These are phyloP conservation scores for Trametes cubensis DNA, from an alignment of 768 basidiomycete species.

Conservation along the genomic window DNA sequence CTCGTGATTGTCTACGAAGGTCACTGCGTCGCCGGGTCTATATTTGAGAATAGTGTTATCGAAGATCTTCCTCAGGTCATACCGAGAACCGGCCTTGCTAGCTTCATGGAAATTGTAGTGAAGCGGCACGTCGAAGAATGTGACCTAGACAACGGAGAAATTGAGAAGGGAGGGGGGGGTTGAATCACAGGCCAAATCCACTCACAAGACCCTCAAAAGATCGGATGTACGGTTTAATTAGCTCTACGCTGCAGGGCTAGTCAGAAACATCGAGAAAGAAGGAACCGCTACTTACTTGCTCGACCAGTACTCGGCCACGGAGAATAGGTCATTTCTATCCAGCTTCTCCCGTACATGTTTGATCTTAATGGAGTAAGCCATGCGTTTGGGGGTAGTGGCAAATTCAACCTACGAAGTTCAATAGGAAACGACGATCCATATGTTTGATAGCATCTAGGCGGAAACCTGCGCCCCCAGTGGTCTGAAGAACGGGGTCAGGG, in stretches of 20 bases:
- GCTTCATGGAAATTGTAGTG: conserved; percentile 84
- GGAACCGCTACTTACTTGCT: conserved; percentile 49
- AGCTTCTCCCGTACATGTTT: conserved; percentile 49
- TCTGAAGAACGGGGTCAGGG: conserved; percentile 42
- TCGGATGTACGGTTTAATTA: conserved; percentile 59
- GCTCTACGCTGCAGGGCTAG: conserved; percentile 42
- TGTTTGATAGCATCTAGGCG: conserved; percentile 93
- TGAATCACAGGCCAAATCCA: neutral
- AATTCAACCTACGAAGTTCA: conserved; percentile 58
- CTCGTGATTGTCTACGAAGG: conserved; percentile 92
- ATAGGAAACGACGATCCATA: conserved; percentile 70
- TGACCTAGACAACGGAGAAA: conserved; percentile 49
- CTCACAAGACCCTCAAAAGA: conserved; percentile 67
- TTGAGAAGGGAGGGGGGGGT: neutral
- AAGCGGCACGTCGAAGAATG: conserved; percentile 91
- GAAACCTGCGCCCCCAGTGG: conserved; percentile 72
- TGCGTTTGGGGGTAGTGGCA: neutral
- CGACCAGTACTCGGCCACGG: conserved; percentile 83
- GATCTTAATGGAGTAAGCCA: conserved; percentile 32
- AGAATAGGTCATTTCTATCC: conserved; percentile 58
- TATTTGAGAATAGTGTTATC: conserved; percentile 66
- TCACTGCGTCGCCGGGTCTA: conserved; percentile 81
- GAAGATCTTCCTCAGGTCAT: conserved; percentile 77
- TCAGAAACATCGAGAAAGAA: conserved; percentile 1
- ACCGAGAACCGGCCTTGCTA: conserved; percentile 64